Evolutionary conservation across 371 early-diverging fungal genomes (phyloP).

Genomic region (Mortierella sp.): DNA sequence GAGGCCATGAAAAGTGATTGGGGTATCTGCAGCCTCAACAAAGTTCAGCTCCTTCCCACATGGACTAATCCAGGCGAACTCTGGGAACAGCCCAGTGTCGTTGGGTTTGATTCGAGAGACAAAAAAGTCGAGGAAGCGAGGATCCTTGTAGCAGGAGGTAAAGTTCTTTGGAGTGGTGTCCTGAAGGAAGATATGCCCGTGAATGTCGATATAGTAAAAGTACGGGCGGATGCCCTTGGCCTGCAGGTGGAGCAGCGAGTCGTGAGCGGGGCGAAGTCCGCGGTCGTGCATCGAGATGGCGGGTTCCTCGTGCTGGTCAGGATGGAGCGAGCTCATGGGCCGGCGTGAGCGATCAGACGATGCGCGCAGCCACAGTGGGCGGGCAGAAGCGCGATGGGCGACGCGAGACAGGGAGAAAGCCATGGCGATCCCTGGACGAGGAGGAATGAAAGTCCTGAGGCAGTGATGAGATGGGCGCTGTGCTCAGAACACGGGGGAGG

Average conservation of each 20-base stretch:
- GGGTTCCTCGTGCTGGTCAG: neutral
- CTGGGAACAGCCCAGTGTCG: constrained; percentile 1
- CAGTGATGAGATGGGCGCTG: neutral
- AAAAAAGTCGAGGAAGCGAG: constrained; percentile 47
- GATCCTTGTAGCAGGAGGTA: constrained; percentile 47
- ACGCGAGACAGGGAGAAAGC: no score
- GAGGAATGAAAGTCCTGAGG: constrained; percentile 1
- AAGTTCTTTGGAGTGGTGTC: constrained; percentile 45
- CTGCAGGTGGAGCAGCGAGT: constrained; percentile 1
- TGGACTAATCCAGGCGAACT: constrained; percentile 36
- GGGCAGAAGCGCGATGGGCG: no score
- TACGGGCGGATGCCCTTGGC: constrained; percentile 33
- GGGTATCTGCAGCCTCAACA: constrained; percentile 49
- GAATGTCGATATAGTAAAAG: constrained; percentile 48
- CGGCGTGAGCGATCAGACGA: neutral
- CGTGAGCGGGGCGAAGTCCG: constrained; percentile 17
- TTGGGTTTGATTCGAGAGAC: constrained; percentile 30
- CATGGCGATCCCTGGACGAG: neutral
- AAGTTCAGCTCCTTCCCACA: constrained; percentile 52
- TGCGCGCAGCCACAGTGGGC: neutral
- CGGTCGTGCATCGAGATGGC: constrained; percentile 25
- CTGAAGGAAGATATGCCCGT: constrained; percentile 51
- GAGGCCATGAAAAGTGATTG: constrained; percentile 37
- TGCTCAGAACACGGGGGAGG: neutral
- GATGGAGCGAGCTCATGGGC: neutral